phyloP scores from a whole-genome alignment of 805 yeast species.

The Nakazawaea peltata region DNA sequence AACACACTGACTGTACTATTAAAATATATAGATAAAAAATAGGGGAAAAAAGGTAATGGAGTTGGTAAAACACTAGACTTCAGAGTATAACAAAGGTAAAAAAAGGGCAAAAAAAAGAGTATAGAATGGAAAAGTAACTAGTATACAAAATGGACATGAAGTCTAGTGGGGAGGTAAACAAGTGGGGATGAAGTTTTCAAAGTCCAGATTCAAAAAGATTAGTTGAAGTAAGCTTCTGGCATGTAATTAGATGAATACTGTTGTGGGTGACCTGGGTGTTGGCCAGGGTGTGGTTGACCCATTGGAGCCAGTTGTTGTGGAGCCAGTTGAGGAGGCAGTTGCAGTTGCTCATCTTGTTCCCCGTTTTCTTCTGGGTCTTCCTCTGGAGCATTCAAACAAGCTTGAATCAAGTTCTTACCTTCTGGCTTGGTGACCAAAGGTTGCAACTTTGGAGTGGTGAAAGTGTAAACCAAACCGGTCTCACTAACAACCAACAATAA shows the following conservation, averaged over 20 bases:
- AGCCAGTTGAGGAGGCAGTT: constrained; percentile 20
- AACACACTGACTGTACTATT: no score
- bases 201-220: no score
- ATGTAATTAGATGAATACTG: constrained; percentile 18
- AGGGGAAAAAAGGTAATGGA: no score
- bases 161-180: no score
- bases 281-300: constrained; percentile 17
- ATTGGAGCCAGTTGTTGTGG: constrained; percentile 26
- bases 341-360: constrained; percentile 13
- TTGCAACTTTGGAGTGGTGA: constrained; percentile 98
- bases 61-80: no score
- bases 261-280: constrained; percentile 18
- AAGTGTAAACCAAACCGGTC: constrained; percentile 97
- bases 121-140: no score
- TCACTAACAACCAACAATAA: constrained; percentile 90
- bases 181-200: no score
- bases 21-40: no score
- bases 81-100: no score
- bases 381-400: constrained; percentile 96
- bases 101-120: no score
- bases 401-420: constrained; percentile 94
- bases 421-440: constrained; percentile 96
- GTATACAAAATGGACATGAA: no score
- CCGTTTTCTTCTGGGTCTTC: constrained; percentile 64
- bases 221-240: constrained; percentile 9